Evolutionary conservation across 2,329 filamentous ascomycete genomes (phyloP).

Genomic region (Colletotrichum orchidophilum): DNA sequence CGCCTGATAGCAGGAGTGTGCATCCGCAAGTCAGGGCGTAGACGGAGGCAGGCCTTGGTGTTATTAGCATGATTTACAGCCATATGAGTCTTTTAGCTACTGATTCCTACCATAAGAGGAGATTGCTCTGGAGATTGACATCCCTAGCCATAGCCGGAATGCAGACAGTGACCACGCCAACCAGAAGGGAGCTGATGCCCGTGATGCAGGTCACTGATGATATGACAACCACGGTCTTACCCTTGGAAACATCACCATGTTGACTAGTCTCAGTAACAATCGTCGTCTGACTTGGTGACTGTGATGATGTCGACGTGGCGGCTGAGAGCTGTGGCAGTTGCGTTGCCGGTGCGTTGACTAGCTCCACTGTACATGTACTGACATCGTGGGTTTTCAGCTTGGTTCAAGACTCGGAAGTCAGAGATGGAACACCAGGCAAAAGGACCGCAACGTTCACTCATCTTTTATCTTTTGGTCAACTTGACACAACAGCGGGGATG

Average conservation of each 20-base stretch:
- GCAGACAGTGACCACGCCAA: conserved; percentile 19
- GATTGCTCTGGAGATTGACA: conserved; percentile 2
- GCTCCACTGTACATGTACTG: conserved; percentile 3
- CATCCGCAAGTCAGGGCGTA: conserved; percentile 23
- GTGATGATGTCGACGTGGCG: not conserved
- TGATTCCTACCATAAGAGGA: conserved; percentile 16
- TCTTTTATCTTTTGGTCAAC: not conserved
- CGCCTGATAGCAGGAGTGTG: conserved; percentile 17
- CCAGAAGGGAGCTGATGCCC: conserved; percentile 20
- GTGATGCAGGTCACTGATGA: conserved; percentile 25
- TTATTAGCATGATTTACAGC: not conserved
- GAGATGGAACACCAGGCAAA: not conserved
- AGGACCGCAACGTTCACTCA: not conserved
- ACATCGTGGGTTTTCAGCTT: not conserved
- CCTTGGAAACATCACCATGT: conserved; percentile 10
- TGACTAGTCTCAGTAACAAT: not conserved
- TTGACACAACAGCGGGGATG: not conserved
- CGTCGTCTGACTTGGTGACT: not conserved
- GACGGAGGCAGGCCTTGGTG: conserved; percentile 18
- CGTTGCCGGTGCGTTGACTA: not conserved
- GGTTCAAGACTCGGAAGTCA: not conserved
- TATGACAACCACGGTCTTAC: conserved; percentile 20
- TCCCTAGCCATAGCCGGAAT: conserved; percentile 24
- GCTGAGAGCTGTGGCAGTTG: not conserved
- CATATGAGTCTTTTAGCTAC: fast-evolving